Conservation (phyloP, 2,329 filamentous ascomycete genomes). For the Clarireedia homoeocarpa region DNA sequence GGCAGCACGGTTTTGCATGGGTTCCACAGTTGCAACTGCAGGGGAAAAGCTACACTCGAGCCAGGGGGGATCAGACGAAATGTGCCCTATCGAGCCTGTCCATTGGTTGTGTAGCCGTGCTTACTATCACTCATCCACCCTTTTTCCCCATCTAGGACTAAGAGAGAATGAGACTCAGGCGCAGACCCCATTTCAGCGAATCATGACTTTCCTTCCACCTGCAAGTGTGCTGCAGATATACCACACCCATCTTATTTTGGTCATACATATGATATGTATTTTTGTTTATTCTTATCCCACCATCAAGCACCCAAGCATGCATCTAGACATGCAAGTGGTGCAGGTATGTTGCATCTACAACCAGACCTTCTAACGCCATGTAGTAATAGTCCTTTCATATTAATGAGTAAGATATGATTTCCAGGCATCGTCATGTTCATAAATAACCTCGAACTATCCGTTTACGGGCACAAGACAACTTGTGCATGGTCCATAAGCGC, state of each 20-base stretch:
- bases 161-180: background rate
- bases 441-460: slow-evolving; percentile 6
- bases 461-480: background rate
- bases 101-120: slow-evolving; percentile 10
- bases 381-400: background rate
- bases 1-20: slow-evolving; percentile 4
- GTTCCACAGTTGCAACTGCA: background rate
- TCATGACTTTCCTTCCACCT: background rate
- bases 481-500: slow-evolving; percentile 8
- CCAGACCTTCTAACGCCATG: slow-evolving; percentile 2
- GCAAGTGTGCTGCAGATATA: slow-evolving; percentile 5
- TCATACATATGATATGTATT: background rate
- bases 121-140: slow-evolving; percentile 5
- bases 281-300: slow-evolving; percentile 7
- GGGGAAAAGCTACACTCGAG: background rate
- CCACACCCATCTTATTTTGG: background rate
- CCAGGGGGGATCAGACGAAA: slow-evolving; percentile 8
- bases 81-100: slow-evolving; percentile 5
- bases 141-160: background rate
- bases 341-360: slow-evolving; percentile 4
- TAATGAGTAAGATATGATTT: slow-evolving; percentile 3
- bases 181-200: slow-evolving; percentile 7
- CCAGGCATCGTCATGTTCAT: slow-evolving; percentile 9
- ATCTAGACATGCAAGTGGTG: background rate
- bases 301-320: background rate